Conservation (phyloP, 305 asterid species). For the Petunia hybrid region DNA sequence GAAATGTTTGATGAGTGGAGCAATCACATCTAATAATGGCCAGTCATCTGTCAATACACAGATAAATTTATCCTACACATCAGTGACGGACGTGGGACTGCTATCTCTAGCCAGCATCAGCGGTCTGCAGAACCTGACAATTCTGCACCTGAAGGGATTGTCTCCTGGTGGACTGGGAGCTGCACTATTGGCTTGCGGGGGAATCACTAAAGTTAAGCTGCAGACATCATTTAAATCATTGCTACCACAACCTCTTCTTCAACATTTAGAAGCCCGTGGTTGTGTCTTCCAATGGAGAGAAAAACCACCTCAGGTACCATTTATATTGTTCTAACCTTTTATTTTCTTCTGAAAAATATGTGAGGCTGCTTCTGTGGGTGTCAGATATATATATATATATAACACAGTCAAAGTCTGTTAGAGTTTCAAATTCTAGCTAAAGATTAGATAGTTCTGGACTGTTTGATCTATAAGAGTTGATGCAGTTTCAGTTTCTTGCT, state of each 20-base stretch:
- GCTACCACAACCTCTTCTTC: slow-evolving; percentile 60
- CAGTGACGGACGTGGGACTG: slow-evolving; percentile 80
- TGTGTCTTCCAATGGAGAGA: slow-evolving; percentile 80
- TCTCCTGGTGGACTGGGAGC: slow-evolving; percentile 70
- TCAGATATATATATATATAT: not conserved
- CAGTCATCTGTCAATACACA: slow-evolving; percentile 37
- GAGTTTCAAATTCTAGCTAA: not conserved
- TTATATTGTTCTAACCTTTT: not conserved
- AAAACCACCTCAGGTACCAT: slow-evolving; percentile 65
- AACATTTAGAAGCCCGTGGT: slow-evolving; percentile 81
- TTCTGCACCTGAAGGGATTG: slow-evolving; percentile 67
- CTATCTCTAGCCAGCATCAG: slow-evolving; percentile 73
- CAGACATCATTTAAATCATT: slow-evolving; percentile 59
- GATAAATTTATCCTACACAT: slow-evolving; percentile 77
- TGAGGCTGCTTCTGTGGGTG: not conserved
- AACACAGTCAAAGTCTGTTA: not conserved
- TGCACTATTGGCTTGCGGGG: slow-evolving; percentile 67
- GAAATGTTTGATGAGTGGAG: not conserved
- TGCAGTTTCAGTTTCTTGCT: slow-evolving; percentile 26
- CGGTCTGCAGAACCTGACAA: slow-evolving; percentile 78
- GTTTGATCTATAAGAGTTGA: not conserved
- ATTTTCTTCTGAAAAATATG: not conserved
- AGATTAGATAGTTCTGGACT: not conserved
- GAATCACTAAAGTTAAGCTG: slow-evolving; percentile 73
- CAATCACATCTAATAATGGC: slow-evolving; percentile 22